Evolutionary conservation across 345 rosid genomes (phyloP).

Genomic region (Erysimum cheiranthoides): DNA sequence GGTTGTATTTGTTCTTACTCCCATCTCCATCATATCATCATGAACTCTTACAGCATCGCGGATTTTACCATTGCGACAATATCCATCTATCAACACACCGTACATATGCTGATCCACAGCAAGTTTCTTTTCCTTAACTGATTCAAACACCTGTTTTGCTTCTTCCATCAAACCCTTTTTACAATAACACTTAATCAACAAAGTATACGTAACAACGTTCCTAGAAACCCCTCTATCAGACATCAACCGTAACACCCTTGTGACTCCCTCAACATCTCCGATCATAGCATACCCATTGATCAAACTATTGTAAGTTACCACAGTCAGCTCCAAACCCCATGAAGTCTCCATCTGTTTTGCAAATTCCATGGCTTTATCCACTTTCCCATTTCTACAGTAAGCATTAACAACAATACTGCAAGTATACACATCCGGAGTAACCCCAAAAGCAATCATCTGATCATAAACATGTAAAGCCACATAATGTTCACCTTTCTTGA

Average conservation of each 20-base stretch:
- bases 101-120: constrained; percentile 66
- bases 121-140: constrained; percentile 46
- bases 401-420: constrained; percentile 78
- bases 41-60: constrained; percentile 64
- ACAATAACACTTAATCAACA: constrained; percentile 70
- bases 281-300: constrained; percentile 68
- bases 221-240: constrained; percentile 53
- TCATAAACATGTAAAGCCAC: constrained; percentile 69
- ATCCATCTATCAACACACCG: constrained; percentile 83
- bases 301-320: constrained; percentile 74
- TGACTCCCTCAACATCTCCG: constrained; percentile 64
- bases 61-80: constrained; percentile 65
- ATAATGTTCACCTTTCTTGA: constrained; percentile 56
- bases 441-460: constrained; percentile 64
- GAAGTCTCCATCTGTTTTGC: constrained; percentile 53
- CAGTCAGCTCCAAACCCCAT: constrained; percentile 66
- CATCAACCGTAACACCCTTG: constrained; percentile 56
- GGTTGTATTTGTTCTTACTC: constrained; percentile 66
- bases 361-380: constrained; percentile 61
- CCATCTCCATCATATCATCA: constrained; percentile 63
- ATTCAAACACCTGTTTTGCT: constrained; percentile 59
- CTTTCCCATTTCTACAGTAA: constrained; percentile 59
- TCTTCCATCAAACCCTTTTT: constrained; percentile 57
- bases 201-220: constrained; percentile 63
- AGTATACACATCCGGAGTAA: constrained; percentile 79